phyloP scores from a whole-genome alignment of 2,329 filamentous ascomycete species.

The Ceratocystis alfenasii region DNA sequence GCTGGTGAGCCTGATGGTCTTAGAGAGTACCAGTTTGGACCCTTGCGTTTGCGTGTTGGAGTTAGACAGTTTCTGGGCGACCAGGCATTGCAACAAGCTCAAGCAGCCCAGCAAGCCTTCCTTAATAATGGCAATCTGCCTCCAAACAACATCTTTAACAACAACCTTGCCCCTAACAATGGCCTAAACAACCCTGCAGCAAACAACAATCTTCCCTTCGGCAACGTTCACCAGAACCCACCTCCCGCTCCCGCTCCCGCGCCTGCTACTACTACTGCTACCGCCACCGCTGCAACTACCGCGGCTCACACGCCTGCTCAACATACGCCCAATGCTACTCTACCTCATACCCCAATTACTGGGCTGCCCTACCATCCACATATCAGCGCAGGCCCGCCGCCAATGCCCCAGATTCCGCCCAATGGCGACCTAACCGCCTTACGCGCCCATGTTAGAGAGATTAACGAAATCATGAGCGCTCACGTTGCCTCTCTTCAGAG shows the following conservation, averaged over 20 bases:
- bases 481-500: slow-evolving; percentile 33
- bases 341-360: slow-evolving; percentile 11
- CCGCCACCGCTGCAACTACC: not conserved
- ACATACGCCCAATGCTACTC: slow-evolving; percentile 7
- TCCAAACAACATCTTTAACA: slow-evolving; percentile 15
- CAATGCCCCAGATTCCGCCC: slow-evolving; percentile 7
- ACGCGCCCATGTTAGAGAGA: slow-evolving; percentile 25
- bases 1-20: slow-evolving; percentile 15
- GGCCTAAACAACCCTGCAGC: slow-evolving; percentile 1
- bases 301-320: not conserved
- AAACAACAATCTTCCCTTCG: slow-evolving; percentile 8
- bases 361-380: not conserved
- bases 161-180: slow-evolving; percentile 7
- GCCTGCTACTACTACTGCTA: not conserved
- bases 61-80: slow-evolving; percentile 29
- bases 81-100: slow-evolving; percentile 20
- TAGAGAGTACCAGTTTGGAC: slow-evolving; percentile 19
- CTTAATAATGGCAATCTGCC: slow-evolving; percentile 17
- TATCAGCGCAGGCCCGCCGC: not conserved
- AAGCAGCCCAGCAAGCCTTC: slow-evolving; percentile 19
- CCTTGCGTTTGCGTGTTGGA: slow-evolving; percentile 23
- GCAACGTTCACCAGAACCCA: not conserved
- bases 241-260: not conserved
- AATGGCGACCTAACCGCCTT: slow-evolving; percentile 23
- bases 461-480: slow-evolving; percentile 22